Conservation (phyloP, 2,329 filamentous ascomycete genomes). For the Fusarium robinianum region DNA sequence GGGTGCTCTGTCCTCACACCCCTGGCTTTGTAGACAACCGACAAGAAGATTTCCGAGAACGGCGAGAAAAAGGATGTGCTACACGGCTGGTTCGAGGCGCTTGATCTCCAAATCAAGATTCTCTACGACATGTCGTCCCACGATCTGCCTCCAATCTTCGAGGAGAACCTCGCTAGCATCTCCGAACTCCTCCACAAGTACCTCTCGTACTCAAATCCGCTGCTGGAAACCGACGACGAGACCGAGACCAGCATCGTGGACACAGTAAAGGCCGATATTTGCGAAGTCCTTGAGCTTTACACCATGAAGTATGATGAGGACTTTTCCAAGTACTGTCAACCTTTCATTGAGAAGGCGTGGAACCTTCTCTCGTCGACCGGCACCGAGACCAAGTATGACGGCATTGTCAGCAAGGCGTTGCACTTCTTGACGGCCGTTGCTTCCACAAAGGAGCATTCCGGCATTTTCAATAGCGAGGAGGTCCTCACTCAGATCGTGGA, state of each 20-base stretch:
- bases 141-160: conserved; percentile 91
- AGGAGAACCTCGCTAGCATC: conserved; percentile 81
- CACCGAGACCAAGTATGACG: conserved; percentile 88
- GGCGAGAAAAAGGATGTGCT: conserved; percentile 75
- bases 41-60: conserved; percentile 74
- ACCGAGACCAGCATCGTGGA: conserved; percentile 83
- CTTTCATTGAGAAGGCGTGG: conserved; percentile 92
- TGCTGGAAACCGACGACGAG: conserved; percentile 86
- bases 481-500: conserved; percentile 87
- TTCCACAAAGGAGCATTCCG: conserved; percentile 74
- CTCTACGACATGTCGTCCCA: conserved; percentile 98
- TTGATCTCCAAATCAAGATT: conserved; percentile 88
- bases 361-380: conserved; percentile 85
- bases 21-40: conserved; percentile 58
- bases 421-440: conserved; percentile 93
- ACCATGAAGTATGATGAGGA: conserved; percentile 95
- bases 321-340: conserved; percentile 77
- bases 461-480: conserved; percentile 80
- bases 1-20: conserved; percentile 19
- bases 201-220: conserved; percentile 82
- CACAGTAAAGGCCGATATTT: conserved; percentile 89
- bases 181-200: conserved; percentile 88
- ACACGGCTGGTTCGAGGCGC: conserved; percentile 77
- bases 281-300: conserved; percentile 86
- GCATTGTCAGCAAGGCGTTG: conserved; percentile 89